phyloP scores from a whole-genome alignment of 2,329 filamentous ascomycete species.

The Phyllosticta paracitricarpa region DNA sequence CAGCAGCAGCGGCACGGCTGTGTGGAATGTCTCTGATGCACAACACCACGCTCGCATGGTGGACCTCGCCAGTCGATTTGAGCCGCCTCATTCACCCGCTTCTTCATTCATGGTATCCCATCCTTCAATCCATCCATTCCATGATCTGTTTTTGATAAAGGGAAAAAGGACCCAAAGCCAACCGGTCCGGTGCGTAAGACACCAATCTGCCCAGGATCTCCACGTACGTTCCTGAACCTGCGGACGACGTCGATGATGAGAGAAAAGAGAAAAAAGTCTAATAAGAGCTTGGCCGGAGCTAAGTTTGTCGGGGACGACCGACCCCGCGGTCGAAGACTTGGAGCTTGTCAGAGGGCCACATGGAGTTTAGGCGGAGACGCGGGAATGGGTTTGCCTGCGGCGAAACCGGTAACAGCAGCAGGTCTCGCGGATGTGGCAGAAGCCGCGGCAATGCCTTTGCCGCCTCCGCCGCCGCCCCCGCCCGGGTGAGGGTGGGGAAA shows the following conservation, averaged over 20 bases:
- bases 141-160: background rate
- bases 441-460: background rate
- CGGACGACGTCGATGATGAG: background rate
- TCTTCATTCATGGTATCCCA: background rate
- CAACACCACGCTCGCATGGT: background rate
- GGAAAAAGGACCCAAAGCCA: background rate
- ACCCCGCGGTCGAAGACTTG: background rate
- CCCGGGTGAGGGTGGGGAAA: background rate
- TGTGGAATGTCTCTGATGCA: background rate
- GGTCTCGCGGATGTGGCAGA: background rate
- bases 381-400: background rate
- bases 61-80: background rate
- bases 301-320: background rate
- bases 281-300: background rate
- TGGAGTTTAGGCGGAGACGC: background rate
- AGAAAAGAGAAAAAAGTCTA: background rate
- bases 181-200: background rate
- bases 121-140: background rate
- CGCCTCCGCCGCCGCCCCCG: background rate
- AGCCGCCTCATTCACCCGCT: background rate
- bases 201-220: background rate
- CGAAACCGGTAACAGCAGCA: background rate
- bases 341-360: background rate
- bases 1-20: background rate
- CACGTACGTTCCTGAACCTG: background rate